phyloP scores from a whole-genome alignment of 2,329 filamentous ascomycete genomes.

The Alternaria triticina region DNA sequence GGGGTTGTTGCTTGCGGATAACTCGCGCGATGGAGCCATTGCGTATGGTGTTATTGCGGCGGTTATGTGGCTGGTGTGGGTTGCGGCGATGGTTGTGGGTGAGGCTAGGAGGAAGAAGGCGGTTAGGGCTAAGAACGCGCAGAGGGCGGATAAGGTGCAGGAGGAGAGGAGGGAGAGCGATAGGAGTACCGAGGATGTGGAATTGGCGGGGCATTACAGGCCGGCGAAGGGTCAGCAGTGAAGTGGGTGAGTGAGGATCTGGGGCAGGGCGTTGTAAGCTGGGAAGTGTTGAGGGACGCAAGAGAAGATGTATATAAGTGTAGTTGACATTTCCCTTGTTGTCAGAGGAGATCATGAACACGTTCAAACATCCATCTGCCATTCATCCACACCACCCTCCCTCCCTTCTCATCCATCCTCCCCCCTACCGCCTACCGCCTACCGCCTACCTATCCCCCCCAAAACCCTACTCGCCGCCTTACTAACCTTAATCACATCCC shows the following conservation, averaged over 20 bases:
- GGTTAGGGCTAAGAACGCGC: not conserved
- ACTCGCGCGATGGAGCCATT: conserved; percentile 46
- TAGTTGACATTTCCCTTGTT: not conserved
- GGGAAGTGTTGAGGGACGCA: too few relatives aligned
- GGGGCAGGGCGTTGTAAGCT: too few relatives aligned
- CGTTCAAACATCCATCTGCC: not conserved
- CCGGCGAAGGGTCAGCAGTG: not conserved
- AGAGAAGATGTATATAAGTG: not conserved
- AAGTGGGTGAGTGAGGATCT: too few relatives aligned
- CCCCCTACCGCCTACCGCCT: not conserved
- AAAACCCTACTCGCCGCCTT: conserved; percentile 40
- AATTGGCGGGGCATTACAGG: not conserved
- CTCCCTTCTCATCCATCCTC: not conserved
- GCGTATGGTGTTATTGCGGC: conserved; percentile 60
- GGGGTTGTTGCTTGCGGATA: conserved; percentile 57
- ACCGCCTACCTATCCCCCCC: conserved; percentile 21
- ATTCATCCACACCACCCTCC: too few relatives aligned
- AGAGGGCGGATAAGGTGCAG: not conserved
- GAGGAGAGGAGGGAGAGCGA: not conserved
- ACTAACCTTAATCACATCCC: conserved; percentile 72
- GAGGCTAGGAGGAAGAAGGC: conserved; percentile 31
- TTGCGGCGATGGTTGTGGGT: conserved; percentile 37
- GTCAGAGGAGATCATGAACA: not conserved
- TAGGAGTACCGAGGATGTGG: not conserved
- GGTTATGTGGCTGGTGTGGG: conserved; percentile 50